Conservation (phyloP, 345 rosid species). For the Aegle marmelos region DNA sequence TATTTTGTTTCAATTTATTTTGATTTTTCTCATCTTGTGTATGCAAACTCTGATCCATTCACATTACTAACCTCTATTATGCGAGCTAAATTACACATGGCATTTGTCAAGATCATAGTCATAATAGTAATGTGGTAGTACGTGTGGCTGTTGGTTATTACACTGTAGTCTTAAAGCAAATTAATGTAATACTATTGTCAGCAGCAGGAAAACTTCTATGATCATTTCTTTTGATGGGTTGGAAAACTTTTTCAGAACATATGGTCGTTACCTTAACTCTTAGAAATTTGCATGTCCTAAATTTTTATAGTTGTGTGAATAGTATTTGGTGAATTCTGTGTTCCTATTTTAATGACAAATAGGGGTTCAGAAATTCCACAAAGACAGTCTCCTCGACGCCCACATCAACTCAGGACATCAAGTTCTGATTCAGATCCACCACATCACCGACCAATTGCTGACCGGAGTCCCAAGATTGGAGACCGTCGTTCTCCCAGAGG, state of each 20-base stretch:
- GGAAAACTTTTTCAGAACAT: neutral
- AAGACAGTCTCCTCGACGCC: slow-evolving; percentile 67
- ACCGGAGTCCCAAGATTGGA: slow-evolving; percentile 66
- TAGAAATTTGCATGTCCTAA: neutral
- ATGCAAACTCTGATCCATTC: neutral
- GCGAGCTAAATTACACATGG: neutral
- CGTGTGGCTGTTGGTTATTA: neutral
- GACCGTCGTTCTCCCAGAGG: slow-evolving; percentile 83
- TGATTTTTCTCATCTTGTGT: neutral
- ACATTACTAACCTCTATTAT: neutral
- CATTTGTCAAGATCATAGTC: neutral
- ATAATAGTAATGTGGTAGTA: neutral
- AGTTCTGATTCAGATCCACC: slow-evolving; percentile 51
- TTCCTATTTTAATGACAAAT: slow-evolving; percentile 4
- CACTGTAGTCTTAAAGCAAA: neutral
- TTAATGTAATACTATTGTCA: neutral
- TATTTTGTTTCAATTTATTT: neutral
- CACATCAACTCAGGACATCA: slow-evolving; percentile 51
- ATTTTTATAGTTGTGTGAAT: neutral
- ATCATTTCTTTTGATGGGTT: neutral
- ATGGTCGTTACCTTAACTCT: neutral
- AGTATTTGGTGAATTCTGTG: neutral
- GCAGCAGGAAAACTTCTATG: neutral
- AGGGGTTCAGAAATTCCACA: slow-evolving; percentile 73
- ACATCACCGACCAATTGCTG: slow-evolving; percentile 51